Percentiles rank a stretch among this genome's conserved stretches.
phyloP scores from a whole-genome alignment of 306 rosid genomes.

The Canavalia ensiformis region DNA sequence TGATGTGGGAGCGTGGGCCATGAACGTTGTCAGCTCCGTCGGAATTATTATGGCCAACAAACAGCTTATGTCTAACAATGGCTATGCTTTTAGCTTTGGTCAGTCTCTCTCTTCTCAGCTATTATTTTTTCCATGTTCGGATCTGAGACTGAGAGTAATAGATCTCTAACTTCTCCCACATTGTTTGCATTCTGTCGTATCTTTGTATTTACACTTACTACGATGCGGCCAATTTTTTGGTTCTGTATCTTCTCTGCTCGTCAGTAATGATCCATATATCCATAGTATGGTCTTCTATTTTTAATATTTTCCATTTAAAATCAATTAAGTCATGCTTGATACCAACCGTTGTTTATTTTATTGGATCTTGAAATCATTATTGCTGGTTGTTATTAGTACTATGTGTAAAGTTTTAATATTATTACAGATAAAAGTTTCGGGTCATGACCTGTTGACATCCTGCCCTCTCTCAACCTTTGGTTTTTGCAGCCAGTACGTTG shows the following conservation, averaged over 20 bases:
- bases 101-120: slow-evolving; percentile 31
- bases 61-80: slow-evolving; percentile 84
- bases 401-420: neutral
- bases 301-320: no score
- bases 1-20: slow-evolving; percentile 90
- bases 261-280: slow-evolving; percentile 34
- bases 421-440: neutral
- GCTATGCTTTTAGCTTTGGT: slow-evolving; percentile 85
- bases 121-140: neutral
- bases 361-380: neutral
- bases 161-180: slow-evolving; percentile 45
- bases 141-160: slow-evolving; percentile 26
- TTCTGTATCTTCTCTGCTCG: neutral
- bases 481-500: slow-evolving; percentile 78
- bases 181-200: neutral
- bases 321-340: neutral
- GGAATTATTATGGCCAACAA: slow-evolving; percentile 94
- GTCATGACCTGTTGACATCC: slow-evolving; percentile 1
- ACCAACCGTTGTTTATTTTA: neutral
- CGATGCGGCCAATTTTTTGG: no score
- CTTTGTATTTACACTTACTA: no score
- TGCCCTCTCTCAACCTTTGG: neutral
- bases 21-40: slow-evolving; percentile 90
- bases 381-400: neutral
- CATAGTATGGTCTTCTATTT: neutral